A percentile compares a stretch with the other conserved stretches of the same genome.
phyloP scores from a whole-genome alignment of 1,284 basidiomycete species.

The Rhodotorula sp. region DNA sequence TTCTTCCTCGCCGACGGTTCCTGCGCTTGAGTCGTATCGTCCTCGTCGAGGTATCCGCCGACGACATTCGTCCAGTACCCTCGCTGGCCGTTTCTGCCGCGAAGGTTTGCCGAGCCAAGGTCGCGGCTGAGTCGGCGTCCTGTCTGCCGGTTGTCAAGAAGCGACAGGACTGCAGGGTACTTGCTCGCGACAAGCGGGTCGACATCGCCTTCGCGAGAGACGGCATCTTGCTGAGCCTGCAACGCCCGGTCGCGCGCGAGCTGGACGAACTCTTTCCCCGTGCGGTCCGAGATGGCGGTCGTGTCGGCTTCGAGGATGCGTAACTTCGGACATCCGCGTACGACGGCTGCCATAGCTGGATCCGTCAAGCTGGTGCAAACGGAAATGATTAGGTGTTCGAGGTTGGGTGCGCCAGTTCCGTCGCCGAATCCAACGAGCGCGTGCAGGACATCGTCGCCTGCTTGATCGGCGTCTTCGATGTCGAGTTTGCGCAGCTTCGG shows the following conservation, averaged over 20 bases:
- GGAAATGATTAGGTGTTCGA: constrained; percentile 65
- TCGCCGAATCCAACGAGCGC: constrained; percentile 58
- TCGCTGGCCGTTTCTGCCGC: constrained; percentile 23
- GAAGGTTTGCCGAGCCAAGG: not conserved
- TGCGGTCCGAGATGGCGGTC: constrained; percentile 64
- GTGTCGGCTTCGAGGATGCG: constrained; percentile 71
- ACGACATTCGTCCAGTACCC: constrained; percentile 26
- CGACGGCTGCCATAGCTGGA: constrained; percentile 63
- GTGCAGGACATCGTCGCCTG: constrained; percentile 69
- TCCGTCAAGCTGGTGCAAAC: constrained; percentile 64
- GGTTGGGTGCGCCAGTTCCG: constrained; percentile 55
- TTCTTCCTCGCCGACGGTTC: not conserved
- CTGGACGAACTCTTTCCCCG: constrained; percentile 53
- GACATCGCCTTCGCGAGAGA: rapidly evolving
- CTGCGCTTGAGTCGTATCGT: not conserved
- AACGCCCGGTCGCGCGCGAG: not conserved
- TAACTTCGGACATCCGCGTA: constrained; percentile 64
- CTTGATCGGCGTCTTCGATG: constrained; percentile 73
- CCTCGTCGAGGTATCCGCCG: constrained; percentile 16
- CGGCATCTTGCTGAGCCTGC: not conserved
- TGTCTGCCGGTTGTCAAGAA: constrained; percentile 27
- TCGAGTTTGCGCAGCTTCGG: constrained; percentile 73
- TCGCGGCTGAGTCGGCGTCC: constrained; percentile 8
- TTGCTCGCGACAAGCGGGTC: constrained; percentile 1
- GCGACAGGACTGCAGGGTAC: constrained; percentile 12